These are phyloP conservation scores for Xylaria hypoxylon DNA, from an alignment of 2,329 filamentous ascomycete genomes.

Conservation along the genomic window DNA sequence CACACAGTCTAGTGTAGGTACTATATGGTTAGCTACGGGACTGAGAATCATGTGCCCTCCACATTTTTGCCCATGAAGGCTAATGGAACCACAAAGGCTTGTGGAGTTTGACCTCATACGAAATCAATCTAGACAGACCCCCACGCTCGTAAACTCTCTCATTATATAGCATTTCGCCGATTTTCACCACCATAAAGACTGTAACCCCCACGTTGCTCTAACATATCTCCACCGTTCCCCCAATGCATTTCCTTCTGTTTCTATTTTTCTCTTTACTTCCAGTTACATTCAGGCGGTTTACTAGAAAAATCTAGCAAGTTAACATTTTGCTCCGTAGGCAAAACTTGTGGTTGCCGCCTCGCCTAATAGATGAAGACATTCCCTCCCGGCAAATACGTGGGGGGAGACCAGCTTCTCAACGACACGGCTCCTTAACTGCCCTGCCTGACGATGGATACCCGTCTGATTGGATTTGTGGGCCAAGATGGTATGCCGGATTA, in stretches of 20 bases:
- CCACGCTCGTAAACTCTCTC: slow-evolving; percentile 27
- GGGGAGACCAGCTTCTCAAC: slow-evolving; percentile 25
- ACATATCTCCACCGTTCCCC: background rate
- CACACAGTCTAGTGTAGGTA: slow-evolving; percentile 23
- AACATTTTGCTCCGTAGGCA: slow-evolving; percentile 3
- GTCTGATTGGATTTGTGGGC: slow-evolving; percentile 36
- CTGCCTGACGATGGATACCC: slow-evolving; percentile 21
- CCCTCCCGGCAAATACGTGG: slow-evolving; percentile 13
- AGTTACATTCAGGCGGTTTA: slow-evolving; percentile 4
- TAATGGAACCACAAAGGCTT: slow-evolving; percentile 21
- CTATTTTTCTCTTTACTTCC: slow-evolving; percentile 11
- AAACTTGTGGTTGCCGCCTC: slow-evolving; percentile 10
- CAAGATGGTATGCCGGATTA: slow-evolving; percentile 29
- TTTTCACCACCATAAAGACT: slow-evolving; percentile 21
- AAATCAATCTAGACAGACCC: slow-evolving; percentile 22
- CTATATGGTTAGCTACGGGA: slow-evolving; percentile 22
- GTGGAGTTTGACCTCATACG: slow-evolving; percentile 22
- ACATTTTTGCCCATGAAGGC: slow-evolving; percentile 23
- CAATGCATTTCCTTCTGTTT: slow-evolving; percentile 6
- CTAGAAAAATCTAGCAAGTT: slow-evolving; percentile 1
- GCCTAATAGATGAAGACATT: slow-evolving; percentile 17
- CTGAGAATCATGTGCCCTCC: slow-evolving; percentile 25
- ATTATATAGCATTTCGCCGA: slow-evolving; percentile 30
- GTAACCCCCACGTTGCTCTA: slow-evolving; percentile 29
- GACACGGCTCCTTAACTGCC: slow-evolving; percentile 25